These are phyloP conservation scores for Trypethelium eluteriae DNA, from an alignment of 495 filamentous ascomycete genomes.

Conservation along the genomic window DNA sequence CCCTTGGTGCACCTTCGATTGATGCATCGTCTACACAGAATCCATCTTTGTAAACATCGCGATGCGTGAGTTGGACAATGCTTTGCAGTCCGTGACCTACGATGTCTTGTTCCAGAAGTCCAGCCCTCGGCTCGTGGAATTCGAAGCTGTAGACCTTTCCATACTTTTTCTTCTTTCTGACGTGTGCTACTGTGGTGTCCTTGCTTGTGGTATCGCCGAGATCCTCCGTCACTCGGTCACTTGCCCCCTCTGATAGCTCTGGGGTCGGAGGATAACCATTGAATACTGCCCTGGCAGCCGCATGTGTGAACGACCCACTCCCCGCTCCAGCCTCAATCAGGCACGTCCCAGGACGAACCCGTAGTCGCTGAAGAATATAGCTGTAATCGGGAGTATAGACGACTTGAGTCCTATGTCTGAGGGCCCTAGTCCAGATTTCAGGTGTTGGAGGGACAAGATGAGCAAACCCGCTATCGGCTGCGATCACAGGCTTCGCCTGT, in stretches of 20 bases:
- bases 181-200: background rate
- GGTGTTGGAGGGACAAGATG: conserved; percentile 87
- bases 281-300: conserved; percentile 78
- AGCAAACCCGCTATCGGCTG: conserved; percentile 74
- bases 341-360: conserved; percentile 67
- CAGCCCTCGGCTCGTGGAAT: conserved; percentile 71
- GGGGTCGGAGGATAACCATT: conserved; percentile 54
- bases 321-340: conserved; percentile 92
- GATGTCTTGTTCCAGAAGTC: conserved; percentile 67
- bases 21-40: conserved; percentile 46
- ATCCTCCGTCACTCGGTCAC: conserved; percentile 11
- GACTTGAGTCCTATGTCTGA: conserved; percentile 93
- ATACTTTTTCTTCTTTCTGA: conserved; percentile 32
- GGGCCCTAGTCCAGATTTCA: conserved; percentile 80
- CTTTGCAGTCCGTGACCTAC: conserved; percentile 60
- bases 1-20: conserved; percentile 46
- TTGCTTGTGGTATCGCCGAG: background rate
- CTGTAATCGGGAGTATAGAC: conserved; percentile 98
- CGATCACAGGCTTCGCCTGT: conserved; percentile 34
- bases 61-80: conserved; percentile 74
- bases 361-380: conserved; percentile 82
- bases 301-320: conserved; percentile 92
- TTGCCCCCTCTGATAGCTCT: background rate
- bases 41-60: conserved; percentile 84
- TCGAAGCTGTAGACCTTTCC: conserved; percentile 92